Conservation (phyloP, 192 early-diverging fungal species). For the Allomyces javanicus region DNA sequence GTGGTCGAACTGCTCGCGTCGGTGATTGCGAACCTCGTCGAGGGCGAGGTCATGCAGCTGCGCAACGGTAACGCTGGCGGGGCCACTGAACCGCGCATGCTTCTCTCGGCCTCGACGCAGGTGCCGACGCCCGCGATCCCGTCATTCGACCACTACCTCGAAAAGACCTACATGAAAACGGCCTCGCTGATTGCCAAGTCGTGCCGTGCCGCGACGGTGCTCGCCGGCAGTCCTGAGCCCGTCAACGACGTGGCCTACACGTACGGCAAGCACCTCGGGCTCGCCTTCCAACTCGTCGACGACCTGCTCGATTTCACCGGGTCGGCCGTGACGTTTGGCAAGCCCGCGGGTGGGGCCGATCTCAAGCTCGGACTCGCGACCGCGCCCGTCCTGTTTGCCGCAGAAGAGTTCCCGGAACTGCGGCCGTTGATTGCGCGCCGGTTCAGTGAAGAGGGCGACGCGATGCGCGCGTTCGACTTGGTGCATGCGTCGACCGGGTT, state of each 20-base stretch:
- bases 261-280: slow-evolving; percentile 75
- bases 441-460: slow-evolving; percentile 59
- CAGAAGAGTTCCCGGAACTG: slow-evolving; percentile 68
- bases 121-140: slow-evolving; percentile 15
- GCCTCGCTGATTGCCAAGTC: slow-evolving; percentile 85
- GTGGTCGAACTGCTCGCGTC: slow-evolving; percentile 85
- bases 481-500: slow-evolving; percentile 66
- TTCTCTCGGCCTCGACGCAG: not conserved
- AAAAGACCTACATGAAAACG: slow-evolving; percentile 91
- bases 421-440: slow-evolving; percentile 68
- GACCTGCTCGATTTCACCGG: slow-evolving; percentile 82
- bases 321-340: slow-evolving; percentile 55
- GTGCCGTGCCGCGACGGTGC: slow-evolving; percentile 63
- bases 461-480: slow-evolving; percentile 45
- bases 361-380: slow-evolving; percentile 76
- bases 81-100: slow-evolving; percentile 1
- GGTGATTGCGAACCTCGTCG: slow-evolving; percentile 79
- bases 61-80: slow-evolving; percentile 36
- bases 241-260: slow-evolving; percentile 58
- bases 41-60: slow-evolving; percentile 96
- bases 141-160: slow-evolving; percentile 77
- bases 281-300: slow-evolving; percentile 89
- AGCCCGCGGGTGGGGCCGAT: slow-evolving; percentile 68
- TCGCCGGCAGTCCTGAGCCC: slow-evolving; percentile 53
- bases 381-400: slow-evolving; percentile 83